These are phyloP conservation scores for Pyrus hybrid DNA, from an alignment of 331 rosid species.

Conservation along the genomic window DNA sequence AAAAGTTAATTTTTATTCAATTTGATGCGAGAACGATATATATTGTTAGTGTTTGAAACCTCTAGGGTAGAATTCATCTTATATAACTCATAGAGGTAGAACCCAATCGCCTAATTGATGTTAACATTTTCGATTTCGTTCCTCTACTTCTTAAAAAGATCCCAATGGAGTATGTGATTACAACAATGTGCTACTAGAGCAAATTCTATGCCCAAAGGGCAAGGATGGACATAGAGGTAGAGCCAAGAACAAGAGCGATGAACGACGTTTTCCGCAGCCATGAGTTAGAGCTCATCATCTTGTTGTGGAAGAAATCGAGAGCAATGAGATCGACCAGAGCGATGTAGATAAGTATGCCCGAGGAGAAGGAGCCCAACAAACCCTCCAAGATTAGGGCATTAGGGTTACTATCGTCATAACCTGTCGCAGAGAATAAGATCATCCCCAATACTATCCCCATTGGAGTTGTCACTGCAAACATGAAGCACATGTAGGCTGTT, in stretches of 20 bases:
- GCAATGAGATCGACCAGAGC: conserved; percentile 90
- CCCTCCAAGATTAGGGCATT: conserved; percentile 87
- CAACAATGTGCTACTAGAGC: not conserved
- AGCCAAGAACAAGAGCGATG: conserved; percentile 72
- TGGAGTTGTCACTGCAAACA: conserved; percentile 94
- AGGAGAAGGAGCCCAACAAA: conserved; percentile 70
- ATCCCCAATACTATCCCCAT: conserved; percentile 75
- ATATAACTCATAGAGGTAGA: not conserved
- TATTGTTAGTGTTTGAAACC: not conserved
- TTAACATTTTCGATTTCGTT: not conserved
- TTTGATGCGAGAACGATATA: not conserved
- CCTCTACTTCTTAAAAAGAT: not conserved
- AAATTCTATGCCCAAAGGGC: conserved; percentile 76
- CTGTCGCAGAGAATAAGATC: conserved; percentile 64
- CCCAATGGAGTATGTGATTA: not conserved
- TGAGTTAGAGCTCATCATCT: conserved; percentile 52
- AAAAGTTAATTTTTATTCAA: too few species aligned
- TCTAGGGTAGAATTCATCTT: not conserved
- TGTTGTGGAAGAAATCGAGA: conserved; percentile 87
- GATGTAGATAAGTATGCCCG: conserved; percentile 89
- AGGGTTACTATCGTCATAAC: conserved; percentile 72
- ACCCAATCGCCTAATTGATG: not conserved
- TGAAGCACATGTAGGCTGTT: conserved; percentile 79
- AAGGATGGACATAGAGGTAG: conserved; percentile 74
- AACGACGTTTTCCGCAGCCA: conserved; percentile 52